These are phyloP conservation scores for Arabidopsis suecica DNA, from an alignment of 345 rosid genomes.

Conservation along the genomic window DNA sequence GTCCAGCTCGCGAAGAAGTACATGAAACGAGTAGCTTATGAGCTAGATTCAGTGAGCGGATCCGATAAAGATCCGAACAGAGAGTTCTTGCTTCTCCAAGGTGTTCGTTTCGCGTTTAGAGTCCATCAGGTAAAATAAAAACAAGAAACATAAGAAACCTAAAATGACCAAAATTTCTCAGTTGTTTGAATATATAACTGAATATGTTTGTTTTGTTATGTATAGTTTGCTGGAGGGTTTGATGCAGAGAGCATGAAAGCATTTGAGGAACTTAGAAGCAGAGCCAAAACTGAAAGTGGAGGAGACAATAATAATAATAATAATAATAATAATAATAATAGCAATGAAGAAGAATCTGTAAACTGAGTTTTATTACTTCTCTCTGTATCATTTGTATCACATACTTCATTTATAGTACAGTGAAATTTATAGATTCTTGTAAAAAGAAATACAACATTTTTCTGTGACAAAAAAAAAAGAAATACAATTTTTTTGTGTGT, in stretches of 20 bases:
- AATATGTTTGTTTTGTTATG: conserved; percentile 20
- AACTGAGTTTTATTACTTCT: conserved; percentile 37
- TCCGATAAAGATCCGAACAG: conserved; percentile 92
- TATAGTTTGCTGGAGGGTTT: conserved; percentile 96
- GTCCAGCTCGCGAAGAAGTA: conserved; percentile 94
- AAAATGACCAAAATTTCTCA: background rate
- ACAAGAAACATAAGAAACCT: background rate
- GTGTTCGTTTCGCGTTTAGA: conserved; percentile 94
- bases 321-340: conserved; percentile 10
- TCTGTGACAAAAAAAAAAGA: background rate
- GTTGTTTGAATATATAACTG: background rate
- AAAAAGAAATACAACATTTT: background rate
- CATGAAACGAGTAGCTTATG: conserved; percentile 91
- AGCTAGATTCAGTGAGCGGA: conserved; percentile 77
- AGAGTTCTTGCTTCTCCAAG: conserved; percentile 94
- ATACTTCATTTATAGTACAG: conserved; percentile 42
- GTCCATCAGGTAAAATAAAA: conserved; percentile 78
- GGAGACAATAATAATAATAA: conserved; percentile 43
- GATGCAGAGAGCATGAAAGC: conserved; percentile 99
- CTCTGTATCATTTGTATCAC: conserved; percentile 27
- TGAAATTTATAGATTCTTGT: conserved; percentile 24
- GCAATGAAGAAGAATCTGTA: conserved; percentile 35
- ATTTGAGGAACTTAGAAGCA: conserved; percentile 87
- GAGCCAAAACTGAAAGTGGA: conserved; percentile 58
- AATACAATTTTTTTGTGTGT: background rate